These are phyloP conservation scores for Macrophomina phaseolina DNA, from an alignment of 2,329 filamentous ascomycete genomes.

Conservation along the genomic window DNA sequence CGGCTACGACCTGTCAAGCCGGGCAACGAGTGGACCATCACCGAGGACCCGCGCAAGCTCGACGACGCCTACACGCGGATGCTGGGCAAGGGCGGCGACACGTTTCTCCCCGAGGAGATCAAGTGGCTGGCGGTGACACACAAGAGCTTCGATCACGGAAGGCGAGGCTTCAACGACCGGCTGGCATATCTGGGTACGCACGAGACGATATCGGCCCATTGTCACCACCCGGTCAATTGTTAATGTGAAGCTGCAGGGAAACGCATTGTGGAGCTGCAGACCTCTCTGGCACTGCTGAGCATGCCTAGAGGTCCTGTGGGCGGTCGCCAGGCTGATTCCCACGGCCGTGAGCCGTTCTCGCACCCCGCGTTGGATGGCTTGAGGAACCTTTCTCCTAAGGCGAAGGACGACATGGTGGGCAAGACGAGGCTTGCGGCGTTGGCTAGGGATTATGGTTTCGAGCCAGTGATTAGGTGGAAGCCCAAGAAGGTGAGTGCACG, in stretches of 20 bases:
- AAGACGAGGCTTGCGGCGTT: constrained; percentile 71
- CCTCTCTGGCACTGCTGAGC: constrained; percentile 66
- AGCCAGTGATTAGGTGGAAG: constrained; percentile 84
- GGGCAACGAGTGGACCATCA: constrained; percentile 69
- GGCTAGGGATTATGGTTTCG: constrained; percentile 72
- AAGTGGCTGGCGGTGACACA: constrained; percentile 98
- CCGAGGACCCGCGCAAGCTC: constrained; percentile 74
- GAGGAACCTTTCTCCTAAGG: constrained; percentile 69
- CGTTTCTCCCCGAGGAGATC: constrained; percentile 82
- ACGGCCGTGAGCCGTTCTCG: constrained; percentile 67
- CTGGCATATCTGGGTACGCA: constrained; percentile 82
- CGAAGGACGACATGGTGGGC: constrained; percentile 66
- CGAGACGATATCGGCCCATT: not conserved
- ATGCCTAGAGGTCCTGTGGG: constrained; percentile 42
- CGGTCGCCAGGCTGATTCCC: constrained; percentile 34
- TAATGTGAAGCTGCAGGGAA: constrained; percentile 56
- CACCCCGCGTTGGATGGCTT: constrained; percentile 76
- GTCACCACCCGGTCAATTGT: not conserved
- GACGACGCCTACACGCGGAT: constrained; percentile 79
- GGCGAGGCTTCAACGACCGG: constrained; percentile 92
- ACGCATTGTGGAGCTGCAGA: constrained; percentile 68
- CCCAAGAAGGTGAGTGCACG: constrained; percentile 72
- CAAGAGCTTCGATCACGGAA: constrained; percentile 96
- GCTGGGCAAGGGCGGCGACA: constrained; percentile 74
- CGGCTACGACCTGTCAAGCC: constrained; percentile 64